Evolutionary conservation across 2,329 filamentous ascomycete genomes (phyloP).

Genomic region (Cercospora zeina): DNA sequence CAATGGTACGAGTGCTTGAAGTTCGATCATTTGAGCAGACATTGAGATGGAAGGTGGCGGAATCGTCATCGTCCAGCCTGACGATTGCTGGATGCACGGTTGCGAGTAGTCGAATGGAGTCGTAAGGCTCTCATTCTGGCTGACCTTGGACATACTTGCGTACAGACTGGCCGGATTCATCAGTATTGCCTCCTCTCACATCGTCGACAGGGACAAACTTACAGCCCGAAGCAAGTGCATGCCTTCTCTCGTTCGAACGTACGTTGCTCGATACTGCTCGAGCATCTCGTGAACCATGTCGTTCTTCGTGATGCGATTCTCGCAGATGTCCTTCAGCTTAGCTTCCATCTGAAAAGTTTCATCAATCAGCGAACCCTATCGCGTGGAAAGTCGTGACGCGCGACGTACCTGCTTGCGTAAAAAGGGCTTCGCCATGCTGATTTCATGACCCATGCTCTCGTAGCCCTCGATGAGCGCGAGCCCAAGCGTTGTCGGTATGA

Average conservation of each 20-base stretch:
- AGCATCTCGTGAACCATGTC: constrained; percentile 80
- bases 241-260: constrained; percentile 75
- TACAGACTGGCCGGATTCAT: constrained; percentile 9
- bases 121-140: background rate
- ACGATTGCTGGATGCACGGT: background rate
- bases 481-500: constrained; percentile 88
- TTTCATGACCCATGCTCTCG: constrained; percentile 89
- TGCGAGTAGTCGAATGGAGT: no score
- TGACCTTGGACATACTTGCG: constrained; percentile 15
- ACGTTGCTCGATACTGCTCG: constrained; percentile 82
- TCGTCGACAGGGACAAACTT: constrained; percentile 33
- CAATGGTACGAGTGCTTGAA: no score
- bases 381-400: background rate
- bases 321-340: constrained; percentile 95
- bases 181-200: constrained; percentile 16
- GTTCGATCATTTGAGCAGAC: no score
- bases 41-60: no score
- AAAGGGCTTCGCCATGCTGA: constrained; percentile 92
- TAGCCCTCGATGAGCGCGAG: constrained; percentile 92
- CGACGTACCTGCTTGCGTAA: constrained; percentile 75
- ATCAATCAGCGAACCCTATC: background rate
- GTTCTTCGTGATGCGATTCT: constrained; percentile 72
- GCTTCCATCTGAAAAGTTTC: constrained; percentile 70
- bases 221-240: constrained; percentile 62
- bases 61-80: no score